Percentiles rank a stretch among this genome's conserved stretches.
Conservation (phyloP, 306 rosid genomes). For the Rosa rugosa region DNA sequence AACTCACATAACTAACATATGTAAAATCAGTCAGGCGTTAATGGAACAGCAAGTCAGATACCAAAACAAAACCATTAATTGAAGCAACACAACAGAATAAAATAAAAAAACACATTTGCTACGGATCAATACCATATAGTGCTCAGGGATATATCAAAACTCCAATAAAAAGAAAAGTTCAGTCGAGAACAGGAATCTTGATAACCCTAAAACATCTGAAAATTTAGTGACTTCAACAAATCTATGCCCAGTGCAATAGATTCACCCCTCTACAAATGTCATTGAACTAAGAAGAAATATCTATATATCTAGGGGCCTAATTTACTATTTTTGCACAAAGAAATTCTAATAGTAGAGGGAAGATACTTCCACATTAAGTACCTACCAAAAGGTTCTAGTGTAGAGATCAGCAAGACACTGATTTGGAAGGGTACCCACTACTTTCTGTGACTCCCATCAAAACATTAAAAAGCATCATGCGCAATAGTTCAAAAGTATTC, state of each 20-base stretch:
- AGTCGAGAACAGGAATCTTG: not conserved
- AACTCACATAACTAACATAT: not conserved
- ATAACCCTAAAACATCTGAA: no score
- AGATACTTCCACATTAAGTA: not conserved
- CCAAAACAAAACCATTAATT: not conserved
- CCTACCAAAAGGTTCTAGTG: not conserved
- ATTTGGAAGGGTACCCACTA: not conserved
- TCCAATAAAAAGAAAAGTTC: not conserved
- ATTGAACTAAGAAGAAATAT: not conserved
- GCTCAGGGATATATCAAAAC: not conserved
- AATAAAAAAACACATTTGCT: not conserved
- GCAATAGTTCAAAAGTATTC: not conserved
- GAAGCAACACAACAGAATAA: not conserved
- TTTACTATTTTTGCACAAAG: not conserved
- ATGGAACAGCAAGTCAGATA: not conserved
- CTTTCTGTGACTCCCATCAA: slow-evolving; percentile 5
- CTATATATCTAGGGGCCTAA: not conserved
- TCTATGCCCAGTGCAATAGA: not conserved
- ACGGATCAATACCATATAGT: not conserved
- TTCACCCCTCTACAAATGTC: not conserved
- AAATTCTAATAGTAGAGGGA: not conserved
- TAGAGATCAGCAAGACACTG: not conserved
- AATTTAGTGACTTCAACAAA: not conserved
- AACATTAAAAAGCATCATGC: not conserved
- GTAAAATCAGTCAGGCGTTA: not conserved